Base-by-base conservation (phyloP, 768 basidiomycete species). In the Hericium rajendrae region DNA sequence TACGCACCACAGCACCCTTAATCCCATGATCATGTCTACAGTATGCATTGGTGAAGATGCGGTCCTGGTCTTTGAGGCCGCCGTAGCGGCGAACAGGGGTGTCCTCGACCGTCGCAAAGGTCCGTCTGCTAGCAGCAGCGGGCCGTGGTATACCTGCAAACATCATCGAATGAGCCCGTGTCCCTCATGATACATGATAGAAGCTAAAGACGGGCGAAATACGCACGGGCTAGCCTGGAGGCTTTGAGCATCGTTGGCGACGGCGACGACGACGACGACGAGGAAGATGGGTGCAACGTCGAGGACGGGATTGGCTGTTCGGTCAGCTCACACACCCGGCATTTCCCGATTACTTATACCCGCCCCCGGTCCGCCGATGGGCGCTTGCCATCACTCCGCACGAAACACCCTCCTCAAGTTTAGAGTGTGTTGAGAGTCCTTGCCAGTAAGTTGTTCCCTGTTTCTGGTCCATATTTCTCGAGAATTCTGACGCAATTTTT, bases 51-150 rank as follows among this genome's bases (percentile, higher is more conserved):
- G 91, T 94, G 67, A 98, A 97, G 61, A 93, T 93, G 50, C 91
- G 83, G 71, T 92, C 91, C 67, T 94, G 91, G 74, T 98, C 95
- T 71, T 88, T 93, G 60, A 98, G 76, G 0, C 94, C 94, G 24
- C 95, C 95, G 67, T 97, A 95, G 59, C 82, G 83, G 62, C 93
- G 79, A 18, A 94, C 89, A 32, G 94, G 94, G n/a, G 90, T 76
- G 67, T 91, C 85, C 39, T 83, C 79, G 38, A 85, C 83, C 8
- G 91, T 91, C 48, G 91, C 91, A 61, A 93, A 70, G n/a, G 65
- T 56, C 56, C 64, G 62, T 50, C 64, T 20, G 18, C 48, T 22
- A 15, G n/a, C 22, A 22, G 43, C 43, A 46, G 49, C 24, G 22
- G 24, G 26, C 55, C 28, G 64, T 52, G 32, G 64, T 41, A 43